phyloP scores from a whole-genome alignment of 768 basidiomycete species.

The Hebeloma cylindrosporum region DNA sequence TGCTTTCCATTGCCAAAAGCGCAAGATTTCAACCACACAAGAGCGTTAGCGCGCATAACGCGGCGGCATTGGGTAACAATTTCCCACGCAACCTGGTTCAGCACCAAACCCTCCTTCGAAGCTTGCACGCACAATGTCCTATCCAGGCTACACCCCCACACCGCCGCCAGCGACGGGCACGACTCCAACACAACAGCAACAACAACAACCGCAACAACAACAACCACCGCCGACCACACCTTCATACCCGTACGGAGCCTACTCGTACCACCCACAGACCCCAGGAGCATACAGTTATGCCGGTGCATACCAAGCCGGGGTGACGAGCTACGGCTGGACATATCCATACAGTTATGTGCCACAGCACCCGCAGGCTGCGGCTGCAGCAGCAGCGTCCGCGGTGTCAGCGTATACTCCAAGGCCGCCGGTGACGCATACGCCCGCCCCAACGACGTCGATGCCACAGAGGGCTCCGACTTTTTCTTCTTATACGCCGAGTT shows the following conservation, averaged over 20 bases:
- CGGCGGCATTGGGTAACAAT: too few relatives aligned
- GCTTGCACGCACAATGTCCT: slow-evolving; percentile 17
- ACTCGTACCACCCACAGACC: slow-evolving; percentile 6
- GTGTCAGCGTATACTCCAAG: slow-evolving; percentile 15
- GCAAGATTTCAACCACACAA: too few relatives aligned
- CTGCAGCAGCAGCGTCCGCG: slow-evolving; percentile 20
- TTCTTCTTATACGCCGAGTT: slow-evolving; percentile 55
- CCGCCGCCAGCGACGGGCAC: slow-evolving; percentile 31
- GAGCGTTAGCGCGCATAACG: too few relatives aligned
- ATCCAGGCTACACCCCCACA: slow-evolving; percentile 22
- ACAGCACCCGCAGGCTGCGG: slow-evolving; percentile 30
- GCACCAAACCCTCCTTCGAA: not conserved
- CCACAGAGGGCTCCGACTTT: slow-evolving; percentile 49
- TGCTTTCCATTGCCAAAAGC: not conserved
- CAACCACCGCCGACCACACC: slow-evolving; percentile 2
- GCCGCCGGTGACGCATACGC: slow-evolving; percentile 21
- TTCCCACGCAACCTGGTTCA: not conserved
- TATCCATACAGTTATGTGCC: too few relatives aligned
- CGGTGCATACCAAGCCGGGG: not conserved
- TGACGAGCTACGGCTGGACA: not conserved
- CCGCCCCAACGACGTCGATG: slow-evolving; percentile 31
- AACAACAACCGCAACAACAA: slow-evolving; percentile 1
- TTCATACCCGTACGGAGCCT: too few relatives aligned
- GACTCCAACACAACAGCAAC: slow-evolving; percentile 3
- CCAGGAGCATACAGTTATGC: too few relatives aligned